These are phyloP conservation scores for Penicillium cinerascens DNA, from an alignment of 495 filamentous ascomycete genomes.

Conservation along the genomic window DNA sequence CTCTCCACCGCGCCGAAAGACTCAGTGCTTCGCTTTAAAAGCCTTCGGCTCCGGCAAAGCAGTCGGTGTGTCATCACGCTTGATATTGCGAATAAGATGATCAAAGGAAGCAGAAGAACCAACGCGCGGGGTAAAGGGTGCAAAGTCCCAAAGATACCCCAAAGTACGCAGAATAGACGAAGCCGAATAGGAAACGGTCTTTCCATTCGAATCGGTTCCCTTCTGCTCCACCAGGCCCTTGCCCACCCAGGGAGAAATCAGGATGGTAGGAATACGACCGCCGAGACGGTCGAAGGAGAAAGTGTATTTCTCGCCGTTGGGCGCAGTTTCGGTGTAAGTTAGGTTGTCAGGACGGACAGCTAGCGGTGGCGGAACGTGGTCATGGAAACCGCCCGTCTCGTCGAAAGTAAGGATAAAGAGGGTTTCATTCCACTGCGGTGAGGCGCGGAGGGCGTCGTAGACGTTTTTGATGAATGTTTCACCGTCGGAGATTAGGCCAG, in stretches of 20 bases:
- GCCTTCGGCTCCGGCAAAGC: slow-evolving; percentile 18
- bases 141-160: slow-evolving; percentile 46
- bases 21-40: slow-evolving; percentile 9
- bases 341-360: slow-evolving; percentile 36
- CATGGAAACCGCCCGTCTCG: slow-evolving; percentile 49
- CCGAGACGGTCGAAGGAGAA: slow-evolving; percentile 48
- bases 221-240: slow-evolving; percentile 47
- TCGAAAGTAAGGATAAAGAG: slow-evolving; percentile 50
- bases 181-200: slow-evolving; percentile 36
- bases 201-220: slow-evolving; percentile 32
- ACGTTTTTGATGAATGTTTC: slow-evolving; percentile 48
- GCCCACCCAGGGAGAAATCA: slow-evolving; percentile 47
- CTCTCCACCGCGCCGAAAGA: not conserved
- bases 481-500: slow-evolving; percentile 41
- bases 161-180: slow-evolving; percentile 39
- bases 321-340: slow-evolving; percentile 42
- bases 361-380: slow-evolving; percentile 47
- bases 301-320: slow-evolving; percentile 39
- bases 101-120: slow-evolving; percentile 38
- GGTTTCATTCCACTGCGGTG: slow-evolving; percentile 45
- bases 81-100: slow-evolving; percentile 28
- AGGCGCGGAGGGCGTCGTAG: slow-evolving; percentile 45
- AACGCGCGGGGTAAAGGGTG: slow-evolving; percentile 41
- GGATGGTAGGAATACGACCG: slow-evolving; percentile 45
- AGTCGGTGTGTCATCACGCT: slow-evolving; percentile 22